Evolutionary conservation across 164 flowering plant genomes (phyloP), one percentile per base, ranked within the genome.

Genomic region (Chloranthus sessilifolius): DNA sequence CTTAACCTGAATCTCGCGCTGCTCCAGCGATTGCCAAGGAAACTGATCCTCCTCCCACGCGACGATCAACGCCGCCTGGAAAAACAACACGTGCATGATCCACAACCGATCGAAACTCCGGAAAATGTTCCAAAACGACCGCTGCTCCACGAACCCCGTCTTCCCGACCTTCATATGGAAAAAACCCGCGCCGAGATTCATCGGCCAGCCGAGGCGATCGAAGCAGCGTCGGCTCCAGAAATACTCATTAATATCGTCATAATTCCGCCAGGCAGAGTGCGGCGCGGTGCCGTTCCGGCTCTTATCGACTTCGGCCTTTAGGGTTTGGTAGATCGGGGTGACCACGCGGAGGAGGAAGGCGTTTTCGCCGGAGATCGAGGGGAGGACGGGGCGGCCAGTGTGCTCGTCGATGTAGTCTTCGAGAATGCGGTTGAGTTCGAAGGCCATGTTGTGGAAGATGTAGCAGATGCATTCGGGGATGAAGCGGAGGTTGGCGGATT

Each of bases 261-360:
- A 94, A 52, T 94, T 94, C 50, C 99, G 61, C 99, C 99, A 94
- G 11, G 90, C 90, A 1, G 88, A 73, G 43, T 89, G 99, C 0
- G 95, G 97, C 15, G 81, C 79, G 1, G 70, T 82, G 27, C 99
- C 99, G 29, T 80, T 81, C 15, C 78, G 52, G 56, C 97, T 87
- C 10, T 71, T 66, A 35, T 64, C 85, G 10, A 73, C 88, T 69
- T 89, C 99, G 0, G 49, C 39, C 49, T 58, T 50, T 31, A 58
- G 30, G 28, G 55, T 42, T 5, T 31, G 15, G 55, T 50, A 58
- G 14, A 58, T 36, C 0, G 62, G 62, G 6, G 12, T 26, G 17
- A 58, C 55, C 21, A 58, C 62, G 2, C 39, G 53, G 14, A 0
- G 25, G 24, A 50, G 49, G 24, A 58, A 58, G 24, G 49, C 62